Conservation (phyloP, 345 rosid species). For the Rubroshorea leprosula region DNA sequence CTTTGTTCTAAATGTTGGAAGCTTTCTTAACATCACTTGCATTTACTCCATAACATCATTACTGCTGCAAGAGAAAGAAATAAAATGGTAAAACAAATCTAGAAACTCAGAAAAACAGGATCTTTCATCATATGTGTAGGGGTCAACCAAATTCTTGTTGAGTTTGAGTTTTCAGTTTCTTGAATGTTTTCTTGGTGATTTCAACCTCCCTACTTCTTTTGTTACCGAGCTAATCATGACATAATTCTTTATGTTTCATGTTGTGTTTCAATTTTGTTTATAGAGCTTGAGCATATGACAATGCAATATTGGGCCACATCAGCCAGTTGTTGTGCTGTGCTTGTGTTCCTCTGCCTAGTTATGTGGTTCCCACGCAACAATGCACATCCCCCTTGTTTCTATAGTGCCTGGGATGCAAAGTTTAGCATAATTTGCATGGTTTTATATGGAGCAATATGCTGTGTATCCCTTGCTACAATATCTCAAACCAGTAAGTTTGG, state of each 20-base stretch:
- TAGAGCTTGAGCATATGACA: constrained; percentile 60
- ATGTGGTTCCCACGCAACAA: constrained; percentile 23
- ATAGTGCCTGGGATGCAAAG: constrained; percentile 30
- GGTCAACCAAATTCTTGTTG: too few species aligned
- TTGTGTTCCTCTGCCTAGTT: constrained; percentile 45
- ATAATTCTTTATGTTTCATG: not conserved
- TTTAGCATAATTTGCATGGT: constrained; percentile 41
- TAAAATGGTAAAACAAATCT: too few species aligned
- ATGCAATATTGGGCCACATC: constrained; percentile 82
- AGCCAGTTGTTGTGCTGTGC: constrained; percentile 59
- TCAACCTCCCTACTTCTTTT: not conserved
- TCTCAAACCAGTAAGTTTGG: constrained; percentile 43
- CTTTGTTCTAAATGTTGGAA: too few species aligned
- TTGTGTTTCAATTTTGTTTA: constrained; percentile 6
- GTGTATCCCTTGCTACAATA: constrained; percentile 46
- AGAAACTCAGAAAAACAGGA: too few species aligned
- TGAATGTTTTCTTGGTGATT: not conserved
- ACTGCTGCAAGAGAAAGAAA: not conserved
- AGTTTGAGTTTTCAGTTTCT: too few species aligned
- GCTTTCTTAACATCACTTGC: too few species aligned
- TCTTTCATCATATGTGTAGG: too few species aligned
- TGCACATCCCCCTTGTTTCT: constrained; percentile 19
- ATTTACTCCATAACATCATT: too few species aligned
- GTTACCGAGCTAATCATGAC: not conserved
- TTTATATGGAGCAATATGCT: constrained; percentile 43